Evolutionary conservation across 208 protist species (phyloP).

Genomic region (Leishmania arabica): DNA sequence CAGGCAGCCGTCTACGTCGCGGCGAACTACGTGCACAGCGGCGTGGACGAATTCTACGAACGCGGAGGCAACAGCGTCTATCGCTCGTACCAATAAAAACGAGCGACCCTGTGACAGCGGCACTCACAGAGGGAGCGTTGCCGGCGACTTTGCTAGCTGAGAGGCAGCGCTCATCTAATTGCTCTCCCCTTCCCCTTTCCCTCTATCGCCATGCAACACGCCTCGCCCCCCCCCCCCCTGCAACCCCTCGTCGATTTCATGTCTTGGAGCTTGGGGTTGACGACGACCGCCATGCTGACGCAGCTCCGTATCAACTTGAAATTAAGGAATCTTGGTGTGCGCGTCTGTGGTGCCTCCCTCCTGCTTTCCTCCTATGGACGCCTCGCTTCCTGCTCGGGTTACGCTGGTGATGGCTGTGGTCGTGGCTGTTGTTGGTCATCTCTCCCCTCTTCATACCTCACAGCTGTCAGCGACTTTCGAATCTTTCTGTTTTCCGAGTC

Average conservation of each 20-base stretch:
- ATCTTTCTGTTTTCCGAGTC: not conserved
- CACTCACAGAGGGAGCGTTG: not conserved
- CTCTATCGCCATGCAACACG: not conserved
- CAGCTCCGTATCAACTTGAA: not conserved
- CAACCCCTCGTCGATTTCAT: not conserved
- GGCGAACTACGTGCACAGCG: conserved; percentile 78
- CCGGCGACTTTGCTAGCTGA: not conserved
- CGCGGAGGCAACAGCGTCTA: conserved; percentile 71
- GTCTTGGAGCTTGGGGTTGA: not conserved
- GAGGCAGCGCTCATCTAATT: not conserved
- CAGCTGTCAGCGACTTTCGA: not conserved
- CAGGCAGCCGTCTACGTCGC: conserved; percentile 75
- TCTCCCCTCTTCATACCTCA: not conserved
- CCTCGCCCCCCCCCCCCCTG: not conserved
- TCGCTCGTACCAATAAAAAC: conserved; percentile 55
- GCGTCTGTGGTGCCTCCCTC: not conserved
- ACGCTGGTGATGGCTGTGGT: not conserved
- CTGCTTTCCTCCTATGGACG: not conserved
- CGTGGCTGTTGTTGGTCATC: not conserved
- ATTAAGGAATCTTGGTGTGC: not conserved
- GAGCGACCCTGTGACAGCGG: not conserved
- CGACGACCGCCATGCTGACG: not conserved
- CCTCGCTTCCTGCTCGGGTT: not conserved
- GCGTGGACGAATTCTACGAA: conserved; percentile 77
- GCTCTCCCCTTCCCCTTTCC: not conserved